A percentile compares a stretch with the other conserved stretches of the same genome.
Evolutionary conservation across 2,329 filamentous ascomycete species (phyloP).

Genomic region (Alternaria conjuncta): DNA sequence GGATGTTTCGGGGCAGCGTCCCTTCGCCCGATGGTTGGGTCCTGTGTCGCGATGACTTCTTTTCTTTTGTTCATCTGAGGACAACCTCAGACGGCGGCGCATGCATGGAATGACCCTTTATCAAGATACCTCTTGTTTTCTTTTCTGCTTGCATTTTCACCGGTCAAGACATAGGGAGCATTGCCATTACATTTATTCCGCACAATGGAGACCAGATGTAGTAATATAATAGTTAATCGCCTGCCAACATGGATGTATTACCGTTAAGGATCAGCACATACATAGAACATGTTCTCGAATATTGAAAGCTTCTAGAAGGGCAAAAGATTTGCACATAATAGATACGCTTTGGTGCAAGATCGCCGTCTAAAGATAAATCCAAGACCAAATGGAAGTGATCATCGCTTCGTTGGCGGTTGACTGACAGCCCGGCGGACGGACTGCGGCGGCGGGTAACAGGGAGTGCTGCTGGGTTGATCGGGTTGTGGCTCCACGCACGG

Average conservation of each 20-base stretch:
- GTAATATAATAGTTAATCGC: constrained; percentile 8
- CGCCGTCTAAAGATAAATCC: neutral
- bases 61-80: neutral
- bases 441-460: constrained; percentile 1
- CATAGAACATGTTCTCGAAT: neutral
- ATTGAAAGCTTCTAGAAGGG: neutral
- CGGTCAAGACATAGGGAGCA: constrained; percentile 1
- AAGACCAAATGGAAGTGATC: neutral
- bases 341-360: neutral
- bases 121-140: constrained; percentile 33
- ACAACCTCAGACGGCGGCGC: constrained; percentile 4
- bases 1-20: constrained; percentile 3
- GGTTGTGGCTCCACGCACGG: neutral
- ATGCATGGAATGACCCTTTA: constrained; percentile 17
- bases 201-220: neutral
- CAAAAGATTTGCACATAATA: neutral
- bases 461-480: neutral
- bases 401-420: constrained; percentile 1
- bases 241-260: neutral
- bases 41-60: constrained; percentile 9
- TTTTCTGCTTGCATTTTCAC: constrained; percentile 2
- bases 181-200: neutral
- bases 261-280: neutral
- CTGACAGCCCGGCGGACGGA: neutral
- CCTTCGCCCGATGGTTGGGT: neutral